phyloP scores from a whole-genome alignment of 2,329 filamentous ascomycete species.

The Colletotrichum neosansevieriae region DNA sequence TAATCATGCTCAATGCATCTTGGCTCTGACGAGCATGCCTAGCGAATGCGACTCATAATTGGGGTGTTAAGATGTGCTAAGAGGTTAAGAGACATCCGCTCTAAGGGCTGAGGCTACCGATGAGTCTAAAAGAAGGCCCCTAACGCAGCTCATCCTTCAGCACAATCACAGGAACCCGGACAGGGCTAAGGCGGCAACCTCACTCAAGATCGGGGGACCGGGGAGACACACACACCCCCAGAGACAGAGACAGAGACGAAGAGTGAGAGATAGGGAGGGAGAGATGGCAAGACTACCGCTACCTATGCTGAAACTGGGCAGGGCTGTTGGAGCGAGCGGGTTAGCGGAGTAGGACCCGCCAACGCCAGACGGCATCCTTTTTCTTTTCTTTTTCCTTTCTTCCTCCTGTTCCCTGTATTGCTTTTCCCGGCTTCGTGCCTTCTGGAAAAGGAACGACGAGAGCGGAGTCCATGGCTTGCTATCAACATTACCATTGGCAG shows the following conservation, averaged over 20 bases:
- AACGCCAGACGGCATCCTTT: background rate
- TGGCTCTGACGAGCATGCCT: constrained; percentile 17
- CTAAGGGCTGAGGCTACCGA: constrained; percentile 23
- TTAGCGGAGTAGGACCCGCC: constrained; percentile 17
- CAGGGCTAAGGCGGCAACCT: constrained; percentile 14
- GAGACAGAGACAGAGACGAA: too few relatives aligned
- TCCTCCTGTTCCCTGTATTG: too few relatives aligned
- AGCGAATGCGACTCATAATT: constrained; percentile 30
- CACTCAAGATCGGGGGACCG: constrained; percentile 10
- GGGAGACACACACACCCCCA: too few relatives aligned
- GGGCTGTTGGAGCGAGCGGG: background rate
- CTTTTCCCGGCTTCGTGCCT: too few relatives aligned
- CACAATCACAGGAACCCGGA: background rate
- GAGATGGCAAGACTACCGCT: background rate
- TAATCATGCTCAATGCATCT: constrained; percentile 1
- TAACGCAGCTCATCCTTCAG: constrained; percentile 20
- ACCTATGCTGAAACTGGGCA: background rate
- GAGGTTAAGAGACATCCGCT: constrained; percentile 19
- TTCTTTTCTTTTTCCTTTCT: too few relatives aligned
- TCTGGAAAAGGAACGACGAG: background rate
- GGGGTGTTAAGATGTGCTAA: constrained; percentile 35
- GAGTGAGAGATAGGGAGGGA: too few relatives aligned
- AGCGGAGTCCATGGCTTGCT: background rate
- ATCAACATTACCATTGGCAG: background rate
- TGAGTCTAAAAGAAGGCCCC: constrained; percentile 1